Evolutionary conservation across 805 yeast species (phyloP), one percentile per base, ranked within the genome.

Genomic region (Barnettozyma salicaria): DNA sequence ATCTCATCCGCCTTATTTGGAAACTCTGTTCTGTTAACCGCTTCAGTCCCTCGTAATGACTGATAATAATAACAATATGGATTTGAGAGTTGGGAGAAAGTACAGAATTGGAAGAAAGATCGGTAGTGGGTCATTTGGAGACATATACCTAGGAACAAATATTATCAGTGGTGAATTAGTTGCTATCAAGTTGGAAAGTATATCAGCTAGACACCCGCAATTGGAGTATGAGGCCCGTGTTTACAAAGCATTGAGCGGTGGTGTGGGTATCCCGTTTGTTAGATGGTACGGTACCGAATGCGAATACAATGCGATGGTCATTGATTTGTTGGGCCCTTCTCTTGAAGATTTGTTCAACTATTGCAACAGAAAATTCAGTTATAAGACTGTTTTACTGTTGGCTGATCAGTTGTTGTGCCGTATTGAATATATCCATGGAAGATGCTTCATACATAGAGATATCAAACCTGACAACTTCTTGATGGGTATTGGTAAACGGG

Each of bases 241-340:
- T 23, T 90, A 90, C 67, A 87, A 84, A 57, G 89, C 95, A 3
- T 67, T 90, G 37, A 80, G 95, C 47, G 98, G 97, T 25, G 97
- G 97, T 22, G 90, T 90, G 25, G 97, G 98, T 22, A 88, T 90
- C 41, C 97, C 98, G 4, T 89, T 88, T 63, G 88, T 90, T 23
- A 78, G 97, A 60, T 90, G 96, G 94, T 89, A 78, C 60, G 98
- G 97, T 26, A 83, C 94, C 2, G 97, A 90, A 60, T 86, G 95
- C 50, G 97, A 89, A 58, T 90, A 87, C 58, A 86, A 89, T 60
- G 96, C 97, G 27, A 81, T 90, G 89, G 97, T 90, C 27, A 90
- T 90, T 52, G 98, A 90, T 59, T 72, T 90, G 36, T 71, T 90
- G 52, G 98, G 98, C 6, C 97, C 97, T 4, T 83, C 95, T 1